These are phyloP conservation scores for Saccharomycopsis phalli DNA, from an alignment of 1,139 yeast species.

Conservation along the genomic window DNA sequence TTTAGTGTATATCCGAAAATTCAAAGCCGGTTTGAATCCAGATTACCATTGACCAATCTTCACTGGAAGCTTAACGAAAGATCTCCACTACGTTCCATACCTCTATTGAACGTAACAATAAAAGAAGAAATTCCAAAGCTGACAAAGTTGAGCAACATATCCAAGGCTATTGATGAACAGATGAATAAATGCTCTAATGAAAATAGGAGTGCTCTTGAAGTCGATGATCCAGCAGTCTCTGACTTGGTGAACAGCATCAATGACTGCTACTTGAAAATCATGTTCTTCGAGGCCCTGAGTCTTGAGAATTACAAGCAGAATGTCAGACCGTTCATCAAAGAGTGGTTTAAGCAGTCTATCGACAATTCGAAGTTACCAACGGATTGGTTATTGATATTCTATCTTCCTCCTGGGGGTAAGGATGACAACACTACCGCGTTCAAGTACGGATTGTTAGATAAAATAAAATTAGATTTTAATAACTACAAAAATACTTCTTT, in stretches of 20 bases:
- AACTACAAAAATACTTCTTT: slow-evolving; percentile 23
- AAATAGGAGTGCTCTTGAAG: neutral
- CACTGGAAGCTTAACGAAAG: slow-evolving; percentile 65
- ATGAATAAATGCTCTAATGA: slow-evolving; percentile 12
- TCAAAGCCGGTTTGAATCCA: slow-evolving; percentile 40
- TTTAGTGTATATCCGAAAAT: slow-evolving; percentile 55
- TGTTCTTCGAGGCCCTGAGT: slow-evolving; percentile 58
- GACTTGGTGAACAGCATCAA: slow-evolving; percentile 23
- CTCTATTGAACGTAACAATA: slow-evolving; percentile 48
- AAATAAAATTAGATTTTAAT: slow-evolving; percentile 59
- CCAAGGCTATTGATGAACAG: slow-evolving; percentile 18
- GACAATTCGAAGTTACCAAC: slow-evolving; percentile 36
- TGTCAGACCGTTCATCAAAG: slow-evolving; percentile 71
- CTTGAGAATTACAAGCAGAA: slow-evolving; percentile 69
- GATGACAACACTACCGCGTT: slow-evolving; percentile 35
- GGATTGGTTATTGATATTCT: slow-evolving; percentile 61
- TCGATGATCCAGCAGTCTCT: slow-evolving; percentile 13
- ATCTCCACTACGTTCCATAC: slow-evolving; percentile 58
- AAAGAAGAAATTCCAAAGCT: slow-evolving; percentile 51
- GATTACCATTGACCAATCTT: slow-evolving; percentile 60
- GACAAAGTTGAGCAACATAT: slow-evolving; percentile 7
- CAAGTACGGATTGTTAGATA: slow-evolving; percentile 53
- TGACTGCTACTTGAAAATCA: slow-evolving; percentile 54
- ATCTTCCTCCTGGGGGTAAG: slow-evolving; percentile 38
- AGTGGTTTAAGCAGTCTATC: slow-evolving; percentile 61